Evolutionary conservation across 1,284 basidiomycete species (phyloP).

Genomic region (Microbotryum intermedium): DNA sequence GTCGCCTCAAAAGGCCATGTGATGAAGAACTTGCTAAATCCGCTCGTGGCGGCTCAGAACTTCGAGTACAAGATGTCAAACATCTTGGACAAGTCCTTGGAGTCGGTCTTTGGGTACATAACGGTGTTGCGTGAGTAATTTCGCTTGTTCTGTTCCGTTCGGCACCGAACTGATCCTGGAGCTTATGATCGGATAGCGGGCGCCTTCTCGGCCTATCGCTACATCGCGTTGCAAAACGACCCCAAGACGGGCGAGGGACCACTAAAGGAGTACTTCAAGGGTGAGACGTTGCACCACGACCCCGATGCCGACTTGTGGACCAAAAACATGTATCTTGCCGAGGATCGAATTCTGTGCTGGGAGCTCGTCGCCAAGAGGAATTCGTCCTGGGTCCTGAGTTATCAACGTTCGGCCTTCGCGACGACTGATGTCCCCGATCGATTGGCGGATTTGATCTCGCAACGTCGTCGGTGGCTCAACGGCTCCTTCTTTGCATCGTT

Average conservation of each 20-base stretch:
- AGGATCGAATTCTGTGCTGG: slow-evolving; percentile 71
- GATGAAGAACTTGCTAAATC: slow-evolving; percentile 46
- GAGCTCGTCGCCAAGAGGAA: slow-evolving; percentile 82
- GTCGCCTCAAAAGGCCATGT: slow-evolving; percentile 81
- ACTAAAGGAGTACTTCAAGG: slow-evolving; percentile 86
- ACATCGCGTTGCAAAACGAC: slow-evolving; percentile 85
- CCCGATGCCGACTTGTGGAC: slow-evolving; percentile 43
- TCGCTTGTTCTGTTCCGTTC: no score
- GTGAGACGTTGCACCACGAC: slow-evolving; percentile 62
- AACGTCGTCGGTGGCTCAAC: slow-evolving; percentile 93
- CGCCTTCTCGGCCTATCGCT: slow-evolving; percentile 71
- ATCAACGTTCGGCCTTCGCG: slow-evolving; percentile 84
- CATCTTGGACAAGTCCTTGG: slow-evolving; percentile 56
- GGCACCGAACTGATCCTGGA: neutral
- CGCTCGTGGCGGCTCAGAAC: slow-evolving; percentile 78
- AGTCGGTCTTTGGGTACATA: slow-evolving; percentile 74
- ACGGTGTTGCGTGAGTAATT: slow-evolving; percentile 59
- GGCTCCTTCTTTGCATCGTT: slow-evolving; percentile 94
- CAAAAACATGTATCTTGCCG: slow-evolving; percentile 87
- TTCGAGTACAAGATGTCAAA: slow-evolving; percentile 61
- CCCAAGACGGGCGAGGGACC: slow-evolving; percentile 64
- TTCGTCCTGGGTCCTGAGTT: slow-evolving; percentile 80
- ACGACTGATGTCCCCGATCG: slow-evolving; percentile 51
- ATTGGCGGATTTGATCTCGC: slow-evolving; percentile 84
- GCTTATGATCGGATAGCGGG: slow-evolving; percentile 41